Percentiles rank a stretch among this genome's conserved stretches.
Conservation (phyloP, 2,329 filamentous ascomycete species). For the Penicillium sp. region DNA sequence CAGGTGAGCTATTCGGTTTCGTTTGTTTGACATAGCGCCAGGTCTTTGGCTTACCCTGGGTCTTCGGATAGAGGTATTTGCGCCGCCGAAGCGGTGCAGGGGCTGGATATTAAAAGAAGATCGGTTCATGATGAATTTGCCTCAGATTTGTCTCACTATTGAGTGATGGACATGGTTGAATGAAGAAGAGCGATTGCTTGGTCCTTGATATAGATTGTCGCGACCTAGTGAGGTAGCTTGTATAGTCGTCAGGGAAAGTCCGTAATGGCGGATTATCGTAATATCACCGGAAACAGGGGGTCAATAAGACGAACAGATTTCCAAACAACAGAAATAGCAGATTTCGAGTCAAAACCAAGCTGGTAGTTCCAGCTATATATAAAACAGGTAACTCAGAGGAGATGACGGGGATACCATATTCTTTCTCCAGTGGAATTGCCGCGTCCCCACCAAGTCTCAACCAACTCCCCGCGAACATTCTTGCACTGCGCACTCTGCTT, state of each 20-base stretch:
- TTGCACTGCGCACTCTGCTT: conserved; percentile 3
- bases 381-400: neutral
- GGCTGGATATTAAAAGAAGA: conserved; percentile 65
- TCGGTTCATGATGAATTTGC: conserved; percentile 29
- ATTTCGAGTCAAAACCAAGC: neutral
- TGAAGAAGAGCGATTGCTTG: neutral
- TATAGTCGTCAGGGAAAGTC: neutral
- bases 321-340: neutral
- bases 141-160: neutral
- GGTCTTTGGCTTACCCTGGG: conserved; percentile 58
- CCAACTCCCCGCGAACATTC: conserved; percentile 18
- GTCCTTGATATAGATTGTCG: conserved; percentile 3
- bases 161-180: neutral
- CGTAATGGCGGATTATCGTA: neutral
- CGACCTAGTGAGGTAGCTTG: neutral
- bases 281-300: neutral
- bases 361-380: neutral
- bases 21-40: neutral
- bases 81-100: conserved; percentile 65
- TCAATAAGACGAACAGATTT: neutral
- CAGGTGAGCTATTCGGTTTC: conserved; percentile 6
- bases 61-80: conserved; percentile 68
- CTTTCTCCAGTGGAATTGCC: conserved; percentile 2
- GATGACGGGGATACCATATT: conserved; percentile 5
- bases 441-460: conserved; percentile 21